Conservation (phyloP, 2,329 filamentous ascomycete species). For the Neospermospora avenae region DNA sequence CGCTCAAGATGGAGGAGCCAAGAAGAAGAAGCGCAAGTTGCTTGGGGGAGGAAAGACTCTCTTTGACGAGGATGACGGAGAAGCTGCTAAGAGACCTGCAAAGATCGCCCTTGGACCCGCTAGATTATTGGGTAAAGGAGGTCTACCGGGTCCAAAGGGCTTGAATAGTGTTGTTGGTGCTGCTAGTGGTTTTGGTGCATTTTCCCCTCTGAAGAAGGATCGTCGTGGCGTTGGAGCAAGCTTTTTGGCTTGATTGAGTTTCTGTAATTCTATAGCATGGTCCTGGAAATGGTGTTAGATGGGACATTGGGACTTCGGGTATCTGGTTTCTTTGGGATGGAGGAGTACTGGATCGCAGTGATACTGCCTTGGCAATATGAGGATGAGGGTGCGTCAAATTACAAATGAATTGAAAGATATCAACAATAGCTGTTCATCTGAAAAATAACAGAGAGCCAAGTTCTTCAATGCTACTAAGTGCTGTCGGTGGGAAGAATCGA, state of each 20-base stretch:
- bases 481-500: too few relatives aligned
- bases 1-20: constrained; percentile 37
- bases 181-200: constrained; percentile 49
- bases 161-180: constrained; percentile 27
- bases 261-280: background rate
- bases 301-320: background rate
- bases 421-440: background rate
- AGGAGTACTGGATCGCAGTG: background rate
- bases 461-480: too few relatives aligned
- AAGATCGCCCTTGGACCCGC: constrained; percentile 35
- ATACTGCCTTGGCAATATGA: background rate
- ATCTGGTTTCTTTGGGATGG: background rate
- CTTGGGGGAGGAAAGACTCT: constrained; percentile 61
- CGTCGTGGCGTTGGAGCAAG: constrained; percentile 60
- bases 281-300: background rate
- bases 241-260: constrained; percentile 41
- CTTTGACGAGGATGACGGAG: constrained; percentile 68
- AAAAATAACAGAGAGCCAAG: too few relatives aligned
- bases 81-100: constrained; percentile 38
- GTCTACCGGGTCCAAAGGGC: constrained; percentile 27
- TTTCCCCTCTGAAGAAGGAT: constrained; percentile 72
- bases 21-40: constrained; percentile 71
- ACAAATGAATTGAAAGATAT: background rate
- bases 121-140: constrained; percentile 33
- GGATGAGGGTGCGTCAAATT: background rate